A percentile compares a stretch with the other conserved stretches of the same genome.
phyloP scores from a whole-genome alignment of 192 early-diverging fungal species.

The Podila epigama region DNA sequence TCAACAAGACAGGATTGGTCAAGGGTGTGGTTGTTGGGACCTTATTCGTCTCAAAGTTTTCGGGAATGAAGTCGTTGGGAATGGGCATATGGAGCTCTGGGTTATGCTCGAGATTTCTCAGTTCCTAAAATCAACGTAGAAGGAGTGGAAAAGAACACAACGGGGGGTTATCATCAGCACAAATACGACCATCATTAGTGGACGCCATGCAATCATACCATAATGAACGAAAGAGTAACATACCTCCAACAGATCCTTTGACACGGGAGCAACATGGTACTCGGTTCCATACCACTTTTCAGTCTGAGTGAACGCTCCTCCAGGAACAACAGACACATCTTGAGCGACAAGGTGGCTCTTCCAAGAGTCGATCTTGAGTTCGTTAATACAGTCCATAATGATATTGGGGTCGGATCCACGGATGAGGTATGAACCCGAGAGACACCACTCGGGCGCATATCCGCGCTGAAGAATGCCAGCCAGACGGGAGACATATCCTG shows the following conservation, averaged over 20 bases:
- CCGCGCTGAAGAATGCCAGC: conserved; percentile 81
- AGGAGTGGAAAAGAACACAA: too few relatives aligned
- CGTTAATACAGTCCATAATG: conserved; percentile 68
- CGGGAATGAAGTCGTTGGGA: conserved; percentile 89
- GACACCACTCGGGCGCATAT: conserved; percentile 70
- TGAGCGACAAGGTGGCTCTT: conserved; percentile 44
- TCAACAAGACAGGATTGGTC: conserved; percentile 55
- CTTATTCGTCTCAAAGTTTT: conserved; percentile 75
- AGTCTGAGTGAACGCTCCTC: conserved; percentile 56
- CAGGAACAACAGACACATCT: conserved; percentile 36
- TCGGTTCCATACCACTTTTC: conserved; percentile 86
- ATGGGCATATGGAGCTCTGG: conserved; percentile 70
- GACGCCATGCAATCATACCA: too few relatives aligned
- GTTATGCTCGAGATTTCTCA: conserved; percentile 53
- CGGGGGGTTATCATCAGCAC: too few relatives aligned
- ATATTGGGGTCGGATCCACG: conserved; percentile 66
- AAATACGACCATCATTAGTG: too few relatives aligned
- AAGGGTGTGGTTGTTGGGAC: conserved; percentile 19
- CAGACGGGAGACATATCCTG: conserved; percentile 70
- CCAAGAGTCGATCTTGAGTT: conserved; percentile 47
- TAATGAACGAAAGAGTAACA: background rate
- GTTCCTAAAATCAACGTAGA: too few relatives aligned
- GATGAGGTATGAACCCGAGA: conserved; percentile 76
- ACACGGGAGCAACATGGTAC: conserved; percentile 73
- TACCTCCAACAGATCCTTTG: conserved; percentile 58